These are phyloP conservation scores for Thelephora ganbajun DNA, from an alignment of 768 basidiomycete genomes.

Conservation along the genomic window DNA sequence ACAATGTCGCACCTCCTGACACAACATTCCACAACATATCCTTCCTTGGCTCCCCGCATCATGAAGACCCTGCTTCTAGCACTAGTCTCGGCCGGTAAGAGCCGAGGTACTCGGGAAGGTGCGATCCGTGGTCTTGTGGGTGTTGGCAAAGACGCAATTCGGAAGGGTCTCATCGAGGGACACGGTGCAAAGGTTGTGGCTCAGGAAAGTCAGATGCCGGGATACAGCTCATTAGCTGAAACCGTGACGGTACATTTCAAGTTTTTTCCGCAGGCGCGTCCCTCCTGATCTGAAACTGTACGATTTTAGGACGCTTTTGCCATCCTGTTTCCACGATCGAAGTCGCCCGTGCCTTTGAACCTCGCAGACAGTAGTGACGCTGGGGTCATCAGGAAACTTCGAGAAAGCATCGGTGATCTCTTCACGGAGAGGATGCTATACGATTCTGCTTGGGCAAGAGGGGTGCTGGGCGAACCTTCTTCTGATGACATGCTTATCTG, in stretches of 20 bases:
- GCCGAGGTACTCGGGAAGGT: slow-evolving; percentile 75
- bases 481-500: no score
- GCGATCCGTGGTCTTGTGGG: slow-evolving; percentile 79
- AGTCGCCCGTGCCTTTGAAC: slow-evolving; percentile 47
- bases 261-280: neutral
- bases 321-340: slow-evolving; percentile 42
- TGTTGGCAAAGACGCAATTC: slow-evolving; percentile 73
- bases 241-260: slow-evolving; percentile 42
- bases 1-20: slow-evolving; percentile 72
- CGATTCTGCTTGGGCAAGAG: slow-evolving; percentile 54
- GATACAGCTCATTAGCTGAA: slow-evolving; percentile 32
- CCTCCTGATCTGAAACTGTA: neutral
- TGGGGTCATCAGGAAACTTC: slow-evolving; percentile 29
- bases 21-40: slow-evolving; percentile 80
- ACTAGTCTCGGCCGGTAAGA: slow-evolving; percentile 57
- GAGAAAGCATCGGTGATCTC: slow-evolving; percentile 42
- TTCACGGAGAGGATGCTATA: slow-evolving; percentile 41
- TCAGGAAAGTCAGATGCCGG: slow-evolving; percentile 38
- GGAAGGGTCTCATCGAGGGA: slow-evolving; percentile 71
- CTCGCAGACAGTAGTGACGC: slow-evolving; percentile 32
- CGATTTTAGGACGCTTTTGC: slow-evolving; percentile 42
- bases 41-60: slow-evolving; percentile 74
- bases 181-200: slow-evolving; percentile 68
- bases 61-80: slow-evolving; percentile 90
- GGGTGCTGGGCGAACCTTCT: slow-evolving; percentile 25